Conservation (phyloP, 257 asterid genomes). For the Galeopsis tetrahit region DNA sequence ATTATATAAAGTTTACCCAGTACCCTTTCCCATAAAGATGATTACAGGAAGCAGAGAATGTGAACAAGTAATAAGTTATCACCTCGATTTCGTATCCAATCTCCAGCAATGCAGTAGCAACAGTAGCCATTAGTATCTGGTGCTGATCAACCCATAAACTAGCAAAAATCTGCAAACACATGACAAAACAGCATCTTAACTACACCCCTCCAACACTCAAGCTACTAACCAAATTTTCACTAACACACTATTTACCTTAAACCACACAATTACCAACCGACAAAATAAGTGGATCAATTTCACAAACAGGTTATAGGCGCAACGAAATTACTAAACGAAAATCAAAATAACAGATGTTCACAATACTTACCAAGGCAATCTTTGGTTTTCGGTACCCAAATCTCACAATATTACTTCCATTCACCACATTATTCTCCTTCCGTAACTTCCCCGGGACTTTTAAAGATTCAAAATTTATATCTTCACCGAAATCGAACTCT, state of each 20-base stretch:
- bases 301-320: conserved; percentile 1
- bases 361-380: conserved; percentile 73
- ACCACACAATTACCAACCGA: background rate
- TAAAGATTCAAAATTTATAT: conserved; percentile 65
- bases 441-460: conserved; percentile 58
- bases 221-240: conserved; percentile 13
- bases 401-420: conserved; percentile 54
- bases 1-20: background rate
- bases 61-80: conserved; percentile 15
- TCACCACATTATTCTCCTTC: conserved; percentile 43
- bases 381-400: conserved; percentile 72
- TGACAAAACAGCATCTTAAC: conserved; percentile 28
- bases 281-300: background rate
- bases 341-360: background rate
- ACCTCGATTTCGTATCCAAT: conserved; percentile 95
- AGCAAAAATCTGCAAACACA: conserved; percentile 70
- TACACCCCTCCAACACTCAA: conserved; percentile 26
- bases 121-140: conserved; percentile 83
- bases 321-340: conserved; percentile 3
- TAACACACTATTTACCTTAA: conserved; percentile 1
- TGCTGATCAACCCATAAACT: conserved; percentile 78
- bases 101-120: conserved; percentile 71
- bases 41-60: conserved; percentile 19
- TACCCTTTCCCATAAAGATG: background rate
- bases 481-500: conserved; percentile 82